phyloP scores from a whole-genome alignment of 331 rosid species.

The Rhamnella rubrinervis region DNA sequence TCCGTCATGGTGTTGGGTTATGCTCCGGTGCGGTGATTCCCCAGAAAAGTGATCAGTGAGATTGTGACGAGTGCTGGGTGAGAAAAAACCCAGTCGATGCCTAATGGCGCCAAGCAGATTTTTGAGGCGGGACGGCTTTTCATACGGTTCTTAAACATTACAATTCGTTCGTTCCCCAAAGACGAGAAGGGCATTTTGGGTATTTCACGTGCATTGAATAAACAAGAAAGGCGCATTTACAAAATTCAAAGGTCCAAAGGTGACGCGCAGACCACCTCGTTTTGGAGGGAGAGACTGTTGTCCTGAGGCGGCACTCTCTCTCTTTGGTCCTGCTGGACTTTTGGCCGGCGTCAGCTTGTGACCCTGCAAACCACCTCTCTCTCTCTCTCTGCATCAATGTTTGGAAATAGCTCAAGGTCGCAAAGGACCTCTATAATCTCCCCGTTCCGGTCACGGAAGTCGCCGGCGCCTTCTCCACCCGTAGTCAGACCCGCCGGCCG shows the following conservation, averaged over 20 bases:
- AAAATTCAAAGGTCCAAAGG: too few species aligned
- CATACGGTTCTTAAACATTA: not conserved
- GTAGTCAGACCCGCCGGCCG: slow-evolving; percentile 39
- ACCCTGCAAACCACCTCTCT: not conserved
- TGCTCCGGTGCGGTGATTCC: not conserved
- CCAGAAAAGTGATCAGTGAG: too few species aligned
- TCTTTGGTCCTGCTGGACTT: not conserved
- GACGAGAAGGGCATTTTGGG: too few species aligned
- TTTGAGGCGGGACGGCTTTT: not conserved
- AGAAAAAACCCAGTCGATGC: not conserved
- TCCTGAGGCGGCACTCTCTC: slow-evolving; percentile 13
- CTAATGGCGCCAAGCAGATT: slow-evolving; percentile 15
- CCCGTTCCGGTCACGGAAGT: slow-evolving; percentile 63
- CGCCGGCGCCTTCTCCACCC: slow-evolving; percentile 32
- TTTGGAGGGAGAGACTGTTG: slow-evolving; percentile 56
- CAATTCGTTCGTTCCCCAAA: too few species aligned
- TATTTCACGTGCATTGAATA: too few species aligned
- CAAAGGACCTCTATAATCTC: slow-evolving; percentile 51
- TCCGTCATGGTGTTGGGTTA: slow-evolving; percentile 39
- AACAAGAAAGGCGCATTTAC: too few species aligned
- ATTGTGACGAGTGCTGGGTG: not conserved
- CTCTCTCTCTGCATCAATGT: slow-evolving; percentile 29
- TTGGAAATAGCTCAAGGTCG: slow-evolving; percentile 50
- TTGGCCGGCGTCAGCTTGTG: slow-evolving; percentile 56
- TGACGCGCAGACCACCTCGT: not conserved